A percentile compares a stretch with the other conserved stretches of the same genome.
Evolutionary conservation across 768 basidiomycete species (phyloP).

Genomic region (Xerocomus brunneocitrinus): DNA sequence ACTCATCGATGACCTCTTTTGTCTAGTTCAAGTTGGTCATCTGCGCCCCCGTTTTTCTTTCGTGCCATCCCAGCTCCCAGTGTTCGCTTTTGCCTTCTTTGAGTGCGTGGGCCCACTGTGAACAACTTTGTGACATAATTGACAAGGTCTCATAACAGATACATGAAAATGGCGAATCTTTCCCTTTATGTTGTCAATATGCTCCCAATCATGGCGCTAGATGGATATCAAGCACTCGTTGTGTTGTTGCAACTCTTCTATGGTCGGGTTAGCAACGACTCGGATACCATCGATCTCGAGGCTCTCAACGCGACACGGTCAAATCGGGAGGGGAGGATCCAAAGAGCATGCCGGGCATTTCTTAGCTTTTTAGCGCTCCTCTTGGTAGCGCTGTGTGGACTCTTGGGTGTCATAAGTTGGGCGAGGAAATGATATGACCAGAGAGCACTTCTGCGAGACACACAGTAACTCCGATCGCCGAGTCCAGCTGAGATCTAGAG

Average conservation of each 20-base stretch:
- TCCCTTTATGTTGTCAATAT: slow-evolving; percentile 83
- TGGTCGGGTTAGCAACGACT: background rate
- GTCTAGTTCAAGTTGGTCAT: slow-evolving; percentile 48
- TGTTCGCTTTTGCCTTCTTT: slow-evolving; percentile 37
- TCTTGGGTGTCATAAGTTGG: slow-evolving; percentile 19
- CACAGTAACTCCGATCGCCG: background rate
- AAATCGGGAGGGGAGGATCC: slow-evolving; percentile 9
- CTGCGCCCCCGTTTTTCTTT: slow-evolving; percentile 37
- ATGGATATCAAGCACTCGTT: slow-evolving; percentile 60
- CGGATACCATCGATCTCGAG: slow-evolving; percentile 20
- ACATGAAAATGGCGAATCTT: slow-evolving; percentile 59
- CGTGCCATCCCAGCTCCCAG: slow-evolving; percentile 23
- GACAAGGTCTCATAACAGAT: slow-evolving; percentile 37
- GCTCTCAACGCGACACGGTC: slow-evolving; percentile 4
- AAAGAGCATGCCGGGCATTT: slow-evolving; percentile 11
- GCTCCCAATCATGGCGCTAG: slow-evolving; percentile 66
- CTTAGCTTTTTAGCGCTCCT: slow-evolving; percentile 19
- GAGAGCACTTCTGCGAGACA: background rate
- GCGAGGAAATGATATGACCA: slow-evolving; percentile 9
- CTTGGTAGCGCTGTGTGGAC: slow-evolving; percentile 19
- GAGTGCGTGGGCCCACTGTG: slow-evolving; percentile 41
- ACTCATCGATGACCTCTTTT: background rate
- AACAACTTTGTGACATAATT: background rate
- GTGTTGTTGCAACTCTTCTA: slow-evolving; percentile 25
- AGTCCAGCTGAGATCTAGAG: background rate